Evolutionary conservation across 768 basidiomycete genomes (phyloP).

Genomic region (Tulasnella sp.): DNA sequence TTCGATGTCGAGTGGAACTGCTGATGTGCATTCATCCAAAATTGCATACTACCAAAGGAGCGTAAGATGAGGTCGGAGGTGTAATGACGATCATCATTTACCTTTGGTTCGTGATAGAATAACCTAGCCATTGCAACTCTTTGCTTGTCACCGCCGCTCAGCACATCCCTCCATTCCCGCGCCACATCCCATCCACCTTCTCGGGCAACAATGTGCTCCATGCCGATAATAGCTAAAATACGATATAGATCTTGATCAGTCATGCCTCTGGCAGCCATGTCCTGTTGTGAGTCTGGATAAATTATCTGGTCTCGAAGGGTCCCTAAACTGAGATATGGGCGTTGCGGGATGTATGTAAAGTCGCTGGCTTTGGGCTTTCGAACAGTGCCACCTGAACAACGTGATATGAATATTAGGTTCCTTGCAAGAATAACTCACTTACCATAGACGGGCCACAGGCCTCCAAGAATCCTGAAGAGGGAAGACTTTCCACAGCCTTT

Average conservation of each 20-base stretch:
- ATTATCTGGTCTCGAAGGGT: constrained; percentile 94
- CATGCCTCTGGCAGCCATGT: constrained; percentile 57
- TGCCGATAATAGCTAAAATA: constrained; percentile 66
- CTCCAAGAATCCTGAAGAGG: constrained; percentile 89
- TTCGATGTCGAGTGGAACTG: constrained; percentile 87
- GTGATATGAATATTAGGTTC: neutral
- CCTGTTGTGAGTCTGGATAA: constrained; percentile 73
- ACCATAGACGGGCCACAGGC: constrained; percentile 84
- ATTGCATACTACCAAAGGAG: constrained; percentile 81
- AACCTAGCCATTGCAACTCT: constrained; percentile 86
- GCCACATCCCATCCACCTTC: constrained; percentile 92
- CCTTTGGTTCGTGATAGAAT: constrained; percentile 92
- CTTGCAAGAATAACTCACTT: constrained; percentile 21
- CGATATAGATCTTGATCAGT: constrained; percentile 60
- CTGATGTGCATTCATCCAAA: constrained; percentile 89
- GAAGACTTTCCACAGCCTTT: constrained; percentile 78
- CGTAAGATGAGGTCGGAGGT: neutral
- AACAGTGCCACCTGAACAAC: constrained; percentile 48
- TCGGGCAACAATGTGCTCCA: constrained; percentile 74
- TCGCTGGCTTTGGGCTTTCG: constrained; percentile 77
- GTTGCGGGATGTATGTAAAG: constrained; percentile 91
- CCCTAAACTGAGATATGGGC: constrained; percentile 88
- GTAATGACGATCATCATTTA: constrained; percentile 23
- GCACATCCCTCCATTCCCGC: constrained; percentile 86
- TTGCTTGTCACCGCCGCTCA: constrained; percentile 94